Percentiles rank a stretch among this genome's conserved stretches.
These are phyloP conservation scores for Pleoardoris graminearum DNA, from an alignment of 2,329 filamentous ascomycete genomes.

Conservation along the genomic window DNA sequence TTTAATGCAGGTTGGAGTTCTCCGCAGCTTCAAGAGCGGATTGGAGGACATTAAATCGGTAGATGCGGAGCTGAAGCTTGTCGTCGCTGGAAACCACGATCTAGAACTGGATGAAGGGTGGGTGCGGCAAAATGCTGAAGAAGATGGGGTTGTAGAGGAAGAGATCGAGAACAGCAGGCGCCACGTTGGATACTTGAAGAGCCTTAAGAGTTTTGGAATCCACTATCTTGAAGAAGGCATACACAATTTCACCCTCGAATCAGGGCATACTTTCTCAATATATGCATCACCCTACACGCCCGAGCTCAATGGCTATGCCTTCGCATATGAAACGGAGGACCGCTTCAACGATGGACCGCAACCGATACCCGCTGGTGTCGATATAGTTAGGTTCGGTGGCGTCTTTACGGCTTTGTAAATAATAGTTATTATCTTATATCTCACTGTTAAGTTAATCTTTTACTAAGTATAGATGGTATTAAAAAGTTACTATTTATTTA, in stretches of 20 bases:
- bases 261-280: constrained; percentile 53
- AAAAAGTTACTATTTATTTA: too few relatives aligned
- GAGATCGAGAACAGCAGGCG: constrained; percentile 34
- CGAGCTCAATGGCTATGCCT: constrained; percentile 14
- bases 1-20: too few relatives aligned
- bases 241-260: constrained; percentile 49
- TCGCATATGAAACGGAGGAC: constrained; percentile 16
- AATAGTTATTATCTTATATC: too few relatives aligned
- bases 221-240: constrained; percentile 58
- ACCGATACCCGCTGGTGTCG: background rate
- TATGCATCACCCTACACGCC: constrained; percentile 57
- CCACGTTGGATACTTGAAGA: constrained; percentile 13
- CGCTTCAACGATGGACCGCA: constrained; percentile 11
- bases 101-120: constrained; percentile 54
- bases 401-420: too few relatives aligned
- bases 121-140: constrained; percentile 1
- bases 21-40: constrained; percentile 42
- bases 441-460: too few relatives aligned
- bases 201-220: constrained; percentile 41
- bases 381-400: background rate
- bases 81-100: constrained; percentile 66
- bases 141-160: background rate
- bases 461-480: too few relatives aligned
- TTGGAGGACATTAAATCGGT: constrained; percentile 45
- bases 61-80: constrained; percentile 59